Base-by-base conservation (phyloP, 2,329 filamentous ascomycete species). In the Sordariomycetes sp. region DNA sequence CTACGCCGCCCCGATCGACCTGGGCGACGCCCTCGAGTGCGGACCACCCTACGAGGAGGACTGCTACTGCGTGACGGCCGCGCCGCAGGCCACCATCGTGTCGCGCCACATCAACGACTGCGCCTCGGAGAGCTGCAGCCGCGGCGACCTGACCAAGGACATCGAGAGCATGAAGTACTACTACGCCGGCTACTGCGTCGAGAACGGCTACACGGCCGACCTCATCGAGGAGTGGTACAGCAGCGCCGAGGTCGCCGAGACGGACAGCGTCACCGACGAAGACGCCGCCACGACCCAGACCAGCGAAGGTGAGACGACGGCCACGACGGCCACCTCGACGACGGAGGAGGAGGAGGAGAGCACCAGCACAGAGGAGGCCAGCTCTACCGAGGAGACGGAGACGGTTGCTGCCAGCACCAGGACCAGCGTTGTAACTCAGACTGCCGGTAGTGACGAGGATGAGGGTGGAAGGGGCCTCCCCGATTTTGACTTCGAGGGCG, bases 1-100 rank as follows among this genome's bases (percentile, higher is more conserved):
- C 4, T 37, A 30, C 25, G 26, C 29, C 31, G 12, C 16, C 12
- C 19, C 16, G 6, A n/a, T 15, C 19, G 35, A 37, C 31, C 16
- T 37, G 20, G 35, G 35, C 15, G 35, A 28, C 14, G 35, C 27
- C 18, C 31, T 37, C 15, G 14, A 37, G 19, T 37, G 35, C 25
- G 35, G 30, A 15, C 9, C 23, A 8, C 35, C 35, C 14, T 37
- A 37, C 31, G 24, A 37, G 15, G 35, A 37, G 18, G 20, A 30
- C 14, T 37, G 35, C 35, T 37, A 33, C 19, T 37, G 35, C 18
- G 26, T 31, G 9, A 28, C 17, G 3, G 31, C 20, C 10, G 24
- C 25, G 16, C n/a, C 23, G 17, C 14, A 19, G 12, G 30, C 30
- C 31, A 29, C 26, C 19, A 23, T 33, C 16, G 36, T 32, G 15